phyloP scores from a whole-genome alignment of 2,329 filamentous ascomycete species.

The Cytospora leucostoma region DNA sequence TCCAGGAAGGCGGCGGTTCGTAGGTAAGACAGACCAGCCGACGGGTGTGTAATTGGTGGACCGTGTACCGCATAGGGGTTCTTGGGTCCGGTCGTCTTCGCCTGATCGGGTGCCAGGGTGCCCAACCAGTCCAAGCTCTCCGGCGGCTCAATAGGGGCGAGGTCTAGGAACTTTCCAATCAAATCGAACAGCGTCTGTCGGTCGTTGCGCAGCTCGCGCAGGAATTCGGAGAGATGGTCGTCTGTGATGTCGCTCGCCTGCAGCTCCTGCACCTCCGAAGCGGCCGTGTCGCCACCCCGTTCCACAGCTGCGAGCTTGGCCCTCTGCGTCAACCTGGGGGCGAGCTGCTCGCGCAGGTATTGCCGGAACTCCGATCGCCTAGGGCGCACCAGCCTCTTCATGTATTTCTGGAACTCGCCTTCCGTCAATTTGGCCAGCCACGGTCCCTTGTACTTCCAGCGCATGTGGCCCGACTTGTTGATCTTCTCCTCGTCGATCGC shows the following conservation, averaged over 20 bases:
- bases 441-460: slow-evolving; percentile 69
- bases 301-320: slow-evolving; percentile 42
- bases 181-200: slow-evolving; percentile 52
- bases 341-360: slow-evolving; percentile 53
- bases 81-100: slow-evolving; percentile 32
- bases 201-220: slow-evolving; percentile 55
- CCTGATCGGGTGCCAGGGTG: slow-evolving; percentile 26
- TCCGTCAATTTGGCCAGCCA: slow-evolving; percentile 66
- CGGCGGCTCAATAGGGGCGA: slow-evolving; percentile 52
- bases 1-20: slow-evolving; percentile 56
- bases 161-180: slow-evolving; percentile 63
- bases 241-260: slow-evolving; percentile 48
- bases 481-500: slow-evolving; percentile 39
- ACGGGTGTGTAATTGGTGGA: slow-evolving; percentile 63
- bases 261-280: slow-evolving; percentile 36
- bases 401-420: slow-evolving; percentile 59
- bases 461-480: slow-evolving; percentile 44
- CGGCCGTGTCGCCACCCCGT: slow-evolving; percentile 37
- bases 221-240: slow-evolving; percentile 51
- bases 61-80: slow-evolving; percentile 54
- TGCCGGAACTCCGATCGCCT: slow-evolving; percentile 56
- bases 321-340: slow-evolving; percentile 46
- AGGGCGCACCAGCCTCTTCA: slow-evolving; percentile 55
- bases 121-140: slow-evolving; percentile 33
- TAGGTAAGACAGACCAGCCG: slow-evolving; percentile 63